Base-by-base conservation (phyloP, 2,329 filamentous ascomycete species). In the Colletotrichum karsti region DNA sequence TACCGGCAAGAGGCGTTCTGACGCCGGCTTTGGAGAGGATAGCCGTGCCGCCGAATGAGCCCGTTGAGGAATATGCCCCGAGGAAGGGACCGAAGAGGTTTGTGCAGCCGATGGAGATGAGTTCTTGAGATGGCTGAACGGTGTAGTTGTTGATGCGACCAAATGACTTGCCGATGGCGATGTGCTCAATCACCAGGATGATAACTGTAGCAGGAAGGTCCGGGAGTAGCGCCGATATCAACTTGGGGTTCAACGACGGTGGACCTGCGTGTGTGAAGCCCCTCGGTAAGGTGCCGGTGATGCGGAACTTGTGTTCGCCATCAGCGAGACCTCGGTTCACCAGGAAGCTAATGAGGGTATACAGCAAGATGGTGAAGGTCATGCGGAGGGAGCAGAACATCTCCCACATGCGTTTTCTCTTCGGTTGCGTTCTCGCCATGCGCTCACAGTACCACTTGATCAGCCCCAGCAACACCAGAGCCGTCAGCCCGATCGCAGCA, bases 1-100 rank as follows among this genome's bases (percentile, higher is more conserved):
- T 84, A 76, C 93, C 92, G 30, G 91, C 93, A 37, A 95, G 83
- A 0, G 93, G 93, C 0, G 92, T 95, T 26, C 91, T 88, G 3
- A 94, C 92, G 70, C 93, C 93, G 55, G 93, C 92, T 78, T 95
- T 95, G 3, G 92, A 93, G 73, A 95, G 92, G 75, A 96, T 94
- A 26, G 93, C 93, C 2, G 93, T 95, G 22, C 93, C 89, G 7
- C 83, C 83, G 72, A 87, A 87, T 0, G 84, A 86, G 4, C 81
- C 81, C 0, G 81, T 83, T 60, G 80, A 82, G 6, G 80, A 76
- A 39, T 82, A 83, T 2, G 80, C 82, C 2, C 92, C 92, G 2
- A 94, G 80, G 78, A 95, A 94, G 2, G 92, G 92, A 6, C 91
- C 92, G 3, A 95, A 83, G 5, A 95, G 79, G 72, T 95, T 95